phyloP scores from a whole-genome alignment of 768 basidiomycete species.

The Rhodotorula sphaerocarpa region DNA sequence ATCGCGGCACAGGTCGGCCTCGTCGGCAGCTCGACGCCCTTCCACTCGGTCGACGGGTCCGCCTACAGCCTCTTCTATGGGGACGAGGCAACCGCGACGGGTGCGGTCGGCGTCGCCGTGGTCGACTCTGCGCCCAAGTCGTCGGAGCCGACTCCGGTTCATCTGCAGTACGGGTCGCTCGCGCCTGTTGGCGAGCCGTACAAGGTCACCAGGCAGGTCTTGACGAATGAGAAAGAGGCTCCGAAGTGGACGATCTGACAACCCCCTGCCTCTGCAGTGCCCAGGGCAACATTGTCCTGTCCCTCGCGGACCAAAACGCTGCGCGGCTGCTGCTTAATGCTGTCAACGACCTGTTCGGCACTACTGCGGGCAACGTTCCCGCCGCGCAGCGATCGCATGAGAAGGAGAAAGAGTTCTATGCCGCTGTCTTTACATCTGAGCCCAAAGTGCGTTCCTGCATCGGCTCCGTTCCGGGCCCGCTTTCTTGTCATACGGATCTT shows the following conservation, averaged over 20 bases:
- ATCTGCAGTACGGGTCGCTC: conserved; percentile 18
- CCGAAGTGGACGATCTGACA: too few relatives aligned
- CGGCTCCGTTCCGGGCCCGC: too few relatives aligned
- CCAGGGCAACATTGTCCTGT: conserved; percentile 31
- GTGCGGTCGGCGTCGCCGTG: conserved; percentile 28
- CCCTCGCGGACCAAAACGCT: conserved; percentile 26
- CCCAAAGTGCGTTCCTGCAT: too few relatives aligned
- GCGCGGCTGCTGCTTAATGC: conserved; percentile 21
- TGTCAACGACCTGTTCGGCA: conserved; percentile 25
- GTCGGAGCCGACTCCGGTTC: not conserved
- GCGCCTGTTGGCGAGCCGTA: not conserved
- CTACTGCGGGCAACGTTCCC: not conserved
- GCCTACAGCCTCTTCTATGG: conserved; percentile 22
- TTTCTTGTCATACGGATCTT: too few relatives aligned
- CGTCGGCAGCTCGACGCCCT: conserved; percentile 26
- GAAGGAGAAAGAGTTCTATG: conserved; percentile 35
- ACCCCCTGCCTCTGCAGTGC: too few relatives aligned
- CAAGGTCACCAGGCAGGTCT: conserved; percentile 25
- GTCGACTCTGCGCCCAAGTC: not conserved
- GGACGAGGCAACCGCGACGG: not conserved
- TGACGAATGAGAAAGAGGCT: too few relatives aligned
- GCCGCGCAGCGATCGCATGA: conserved; percentile 6
- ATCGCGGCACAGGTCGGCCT: conserved; percentile 22
- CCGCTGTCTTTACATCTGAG: not conserved
- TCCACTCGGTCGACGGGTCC: conserved; percentile 10